Conservation (phyloP, 805 yeast genomes). For the Sugiyamaella qingdaonensis region DNA sequence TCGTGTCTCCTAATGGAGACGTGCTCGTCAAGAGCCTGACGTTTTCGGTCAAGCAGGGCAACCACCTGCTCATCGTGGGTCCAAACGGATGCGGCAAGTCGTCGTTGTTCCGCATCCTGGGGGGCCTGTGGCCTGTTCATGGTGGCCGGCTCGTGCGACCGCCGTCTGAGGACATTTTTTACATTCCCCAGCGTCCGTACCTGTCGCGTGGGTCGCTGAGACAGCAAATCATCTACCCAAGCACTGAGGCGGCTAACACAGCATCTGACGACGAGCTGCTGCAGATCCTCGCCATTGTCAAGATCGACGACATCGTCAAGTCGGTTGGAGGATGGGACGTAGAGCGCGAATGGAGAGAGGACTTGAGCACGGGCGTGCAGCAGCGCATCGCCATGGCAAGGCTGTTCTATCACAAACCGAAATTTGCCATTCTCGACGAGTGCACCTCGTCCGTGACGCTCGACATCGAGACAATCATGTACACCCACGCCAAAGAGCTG, state of each 20-base stretch:
- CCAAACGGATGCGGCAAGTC: conserved; percentile 97
- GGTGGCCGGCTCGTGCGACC: conserved; percentile 59
- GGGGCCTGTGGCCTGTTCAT: conserved; percentile 88
- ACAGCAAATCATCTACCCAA: conserved; percentile 89
- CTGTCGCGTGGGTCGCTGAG: conserved; percentile 73
- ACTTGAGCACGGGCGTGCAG: conserved; percentile 85
- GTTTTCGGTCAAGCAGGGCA: conserved; percentile 73
- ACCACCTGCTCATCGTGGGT: conserved; percentile 84
- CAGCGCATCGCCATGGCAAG: conserved; percentile 92
- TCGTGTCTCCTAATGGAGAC: conserved; percentile 81
- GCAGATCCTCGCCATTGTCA: conserved; percentile 34
- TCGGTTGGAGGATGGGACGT: conserved; percentile 57
- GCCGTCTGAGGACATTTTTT: conserved; percentile 63
- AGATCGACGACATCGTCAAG: conserved; percentile 33
- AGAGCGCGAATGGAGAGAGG: conserved; percentile 81
- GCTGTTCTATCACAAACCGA: conserved; percentile 84
- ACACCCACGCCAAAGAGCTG: conserved; percentile 69
- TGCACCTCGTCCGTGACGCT: conserved; percentile 93
- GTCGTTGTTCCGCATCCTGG: conserved; percentile 81
- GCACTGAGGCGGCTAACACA: conserved; percentile 49
- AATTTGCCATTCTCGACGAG: conserved; percentile 92
- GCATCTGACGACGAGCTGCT: conserved; percentile 33
- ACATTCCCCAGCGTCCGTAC: conserved; percentile 90
- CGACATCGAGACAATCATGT: conserved; percentile 86
- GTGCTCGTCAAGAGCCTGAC: conserved; percentile 60